phyloP scores from a whole-genome alignment of 2,329 filamentous ascomycete species.

The Fusarium sp. region DNA sequence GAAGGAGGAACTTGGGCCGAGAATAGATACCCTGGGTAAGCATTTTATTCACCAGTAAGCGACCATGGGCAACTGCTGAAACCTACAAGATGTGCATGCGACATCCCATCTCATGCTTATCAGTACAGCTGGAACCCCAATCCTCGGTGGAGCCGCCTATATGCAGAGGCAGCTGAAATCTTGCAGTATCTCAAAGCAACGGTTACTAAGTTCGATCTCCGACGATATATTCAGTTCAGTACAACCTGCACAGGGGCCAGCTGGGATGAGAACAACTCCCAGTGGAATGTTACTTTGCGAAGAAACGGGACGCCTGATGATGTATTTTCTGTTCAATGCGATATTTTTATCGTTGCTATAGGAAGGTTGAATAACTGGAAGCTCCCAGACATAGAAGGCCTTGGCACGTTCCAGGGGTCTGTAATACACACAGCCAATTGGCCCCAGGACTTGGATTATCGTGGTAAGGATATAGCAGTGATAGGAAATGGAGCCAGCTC shows the following conservation, averaged over 20 bases:
- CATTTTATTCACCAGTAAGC: neutral
- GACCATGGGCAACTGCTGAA: neutral
- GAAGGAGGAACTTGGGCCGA: no score
- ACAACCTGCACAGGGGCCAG: neutral
- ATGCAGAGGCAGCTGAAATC: neutral
- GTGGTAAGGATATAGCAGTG: neutral
- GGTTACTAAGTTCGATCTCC: neutral
- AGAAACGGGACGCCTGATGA: neutral
- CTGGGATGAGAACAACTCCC: neutral
- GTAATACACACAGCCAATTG: neutral
- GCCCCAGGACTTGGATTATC: neutral
- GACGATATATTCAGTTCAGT: neutral
- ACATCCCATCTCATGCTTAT: neutral
- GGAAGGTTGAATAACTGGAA: slow-evolving; percentile 1
- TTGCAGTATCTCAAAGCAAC: neutral
- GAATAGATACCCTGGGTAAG: no score
- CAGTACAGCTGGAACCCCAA: neutral
- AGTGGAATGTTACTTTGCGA: neutral
- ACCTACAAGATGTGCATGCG: neutral
- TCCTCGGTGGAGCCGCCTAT: no score
- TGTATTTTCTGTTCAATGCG: neutral
- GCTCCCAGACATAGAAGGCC: neutral
- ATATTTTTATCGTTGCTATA: neutral
- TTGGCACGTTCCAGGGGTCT: neutral
- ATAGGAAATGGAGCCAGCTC: slow-evolving; percentile 2